Evolutionary conservation across 1,139 yeast genomes (phyloP).

Genomic region (Yamadazyma aaseri): DNA sequence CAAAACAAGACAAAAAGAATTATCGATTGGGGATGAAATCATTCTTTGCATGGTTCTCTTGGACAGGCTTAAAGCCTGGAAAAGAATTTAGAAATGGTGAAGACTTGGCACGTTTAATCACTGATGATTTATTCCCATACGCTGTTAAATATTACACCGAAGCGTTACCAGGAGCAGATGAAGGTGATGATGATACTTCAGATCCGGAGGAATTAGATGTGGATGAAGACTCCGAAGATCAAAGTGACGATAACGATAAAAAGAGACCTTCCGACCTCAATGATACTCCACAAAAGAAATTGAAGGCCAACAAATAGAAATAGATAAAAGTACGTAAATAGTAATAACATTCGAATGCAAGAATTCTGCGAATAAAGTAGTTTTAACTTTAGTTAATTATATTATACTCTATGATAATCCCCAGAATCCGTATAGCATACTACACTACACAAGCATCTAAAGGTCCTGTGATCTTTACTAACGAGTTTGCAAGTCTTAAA

Average conservation of each 20-base stretch:
- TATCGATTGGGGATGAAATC: conserved; percentile 73
- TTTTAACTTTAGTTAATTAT: too few species aligned
- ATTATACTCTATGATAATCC: too few species aligned
- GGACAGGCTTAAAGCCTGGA: conserved; percentile 75
- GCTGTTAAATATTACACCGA: conserved; percentile 72
- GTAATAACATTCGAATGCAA: too few species aligned
- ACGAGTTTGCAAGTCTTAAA: conserved; percentile 4
- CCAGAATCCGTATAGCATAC: too few species aligned
- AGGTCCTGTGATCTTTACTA: conserved; percentile 3
- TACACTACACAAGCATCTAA: too few species aligned
- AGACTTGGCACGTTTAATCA: conserved; percentile 60
- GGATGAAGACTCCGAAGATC: conserved; percentile 40
- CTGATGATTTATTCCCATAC: conserved; percentile 68
- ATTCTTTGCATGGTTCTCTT: conserved; percentile 68
- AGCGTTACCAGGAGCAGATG: conserved; percentile 60
- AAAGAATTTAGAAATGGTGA: conserved; percentile 74
- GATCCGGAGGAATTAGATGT: conserved; percentile 58
- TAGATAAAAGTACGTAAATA: too few species aligned
- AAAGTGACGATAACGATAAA: too few species aligned
- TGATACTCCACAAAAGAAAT: too few species aligned
- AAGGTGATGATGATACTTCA: conserved; percentile 49
- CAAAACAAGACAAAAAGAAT: conserved; percentile 53
- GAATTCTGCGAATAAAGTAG: too few species aligned
- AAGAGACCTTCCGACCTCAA: too few species aligned
- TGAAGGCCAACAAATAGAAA: too few species aligned